Percentiles rank a stretch among this genome's conserved stretches.
These are phyloP conservation scores for Trichoderma sp. DNA, from an alignment of 2,329 filamentous ascomycete species.

Conservation along the genomic window DNA sequence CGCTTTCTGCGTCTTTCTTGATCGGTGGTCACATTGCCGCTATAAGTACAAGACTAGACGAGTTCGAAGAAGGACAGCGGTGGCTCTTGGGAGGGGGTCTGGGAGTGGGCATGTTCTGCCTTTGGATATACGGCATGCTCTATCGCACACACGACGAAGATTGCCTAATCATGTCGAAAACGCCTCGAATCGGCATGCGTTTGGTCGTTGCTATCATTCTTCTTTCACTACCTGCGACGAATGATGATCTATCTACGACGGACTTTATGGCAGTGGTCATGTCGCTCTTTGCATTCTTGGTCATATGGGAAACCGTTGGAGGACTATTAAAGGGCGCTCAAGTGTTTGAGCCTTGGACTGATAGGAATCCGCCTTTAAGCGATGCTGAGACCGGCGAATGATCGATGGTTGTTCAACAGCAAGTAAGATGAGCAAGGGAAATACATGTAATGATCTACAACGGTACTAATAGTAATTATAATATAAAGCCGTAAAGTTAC, in stretches of 20 bases:
- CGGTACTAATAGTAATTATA: not conserved
- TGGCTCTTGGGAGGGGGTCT: constrained; percentile 48
- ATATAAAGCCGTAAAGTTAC: too few relatives aligned
- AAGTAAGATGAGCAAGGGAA: not conserved
- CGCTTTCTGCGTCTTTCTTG: constrained; percentile 44
- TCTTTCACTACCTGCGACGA: constrained; percentile 37
- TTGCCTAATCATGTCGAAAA: constrained; percentile 34
- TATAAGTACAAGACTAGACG: constrained; percentile 36
- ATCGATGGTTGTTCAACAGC: too few relatives aligned
- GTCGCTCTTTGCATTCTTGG: constrained; percentile 40
- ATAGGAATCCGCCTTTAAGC: constrained; percentile 29
- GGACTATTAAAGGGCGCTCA: constrained; percentile 31
- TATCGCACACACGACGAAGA: constrained; percentile 40
- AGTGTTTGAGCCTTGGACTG: constrained; percentile 36
- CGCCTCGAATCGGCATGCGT: constrained; percentile 36
- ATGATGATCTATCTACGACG: constrained; percentile 31
- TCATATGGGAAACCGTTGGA: constrained; percentile 45
- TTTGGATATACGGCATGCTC: constrained; percentile 42
- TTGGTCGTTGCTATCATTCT: constrained; percentile 32
- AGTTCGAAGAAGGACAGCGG: constrained; percentile 42
- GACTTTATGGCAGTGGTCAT: constrained; percentile 42
- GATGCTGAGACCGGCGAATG: constrained; percentile 1
- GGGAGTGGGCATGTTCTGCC: constrained; percentile 43
- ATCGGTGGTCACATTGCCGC: constrained; percentile 47
- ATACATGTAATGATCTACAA: not conserved